Base-by-base conservation (phyloP, 73 alveolate species). In the Symbiodinium pilosum region DNA sequence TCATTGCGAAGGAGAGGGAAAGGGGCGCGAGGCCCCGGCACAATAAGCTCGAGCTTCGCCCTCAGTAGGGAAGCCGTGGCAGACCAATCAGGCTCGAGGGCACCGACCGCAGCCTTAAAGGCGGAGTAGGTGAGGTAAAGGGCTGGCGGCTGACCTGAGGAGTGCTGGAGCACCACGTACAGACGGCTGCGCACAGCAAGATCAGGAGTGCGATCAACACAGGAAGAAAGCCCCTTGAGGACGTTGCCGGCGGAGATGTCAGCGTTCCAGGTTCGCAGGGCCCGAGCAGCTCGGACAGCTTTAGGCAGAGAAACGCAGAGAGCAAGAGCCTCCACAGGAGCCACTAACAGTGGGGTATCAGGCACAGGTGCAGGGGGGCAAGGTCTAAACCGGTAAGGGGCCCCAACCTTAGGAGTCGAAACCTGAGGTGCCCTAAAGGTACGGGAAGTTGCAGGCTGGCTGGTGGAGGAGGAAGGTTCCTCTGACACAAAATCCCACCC, bases 61-160 rank as follows among this genome's bases (percentile, higher is more conserved):
- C 32, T 64, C 77, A 21, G 77, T 64, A 2, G 77, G 77, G 36
- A 64, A 64, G 77, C 77, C 77, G 77, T 64, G 77, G 77, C 77
- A 64, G 38, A 64, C 77, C 38, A 36, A 14, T 24, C 38, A 26
- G 21, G 77, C 77, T 18, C 32, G 0, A 64, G 1, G 11, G 38
- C 38, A 18, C 77, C 77, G 36, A 64, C 77, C 0, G 77, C 77
- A 0, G 2, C 11, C 36, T 64, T 64, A 6, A 64, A 64, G 6
- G 77, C 32, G 11, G 38, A 16, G 12, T 26, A 64, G 40, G 38
- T 28, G 0, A 1, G 2, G 77, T 47, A 64, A 21, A 28, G 1
- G 0, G 20, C 40, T 0, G 38, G 20, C 77, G 4, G 16, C 30
- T 16, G 16, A 24, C 21, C 18, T 3, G 77, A 1, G 77, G 39